These are phyloP conservation scores for Domatiomyces catenatus DNA, from an alignment of 2,329 filamentous ascomycete genomes.

Conservation along the genomic window DNA sequence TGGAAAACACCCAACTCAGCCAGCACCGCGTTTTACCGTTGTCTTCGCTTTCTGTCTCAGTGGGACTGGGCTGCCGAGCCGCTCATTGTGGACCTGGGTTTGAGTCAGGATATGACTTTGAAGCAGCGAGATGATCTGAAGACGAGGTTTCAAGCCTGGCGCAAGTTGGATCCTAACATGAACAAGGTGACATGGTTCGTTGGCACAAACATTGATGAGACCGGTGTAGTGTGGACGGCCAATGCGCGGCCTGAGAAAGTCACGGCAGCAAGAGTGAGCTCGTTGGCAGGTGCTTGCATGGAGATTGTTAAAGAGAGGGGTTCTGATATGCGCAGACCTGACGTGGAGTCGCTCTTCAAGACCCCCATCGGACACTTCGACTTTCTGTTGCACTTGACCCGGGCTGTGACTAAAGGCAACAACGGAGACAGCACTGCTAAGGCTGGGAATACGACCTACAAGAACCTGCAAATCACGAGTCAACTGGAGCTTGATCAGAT, in stretches of 20 bases:
- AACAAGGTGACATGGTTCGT: conserved; percentile 69
- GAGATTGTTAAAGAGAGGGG: conserved; percentile 42
- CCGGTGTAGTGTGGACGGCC: conserved; percentile 69
- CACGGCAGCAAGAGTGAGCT: conserved; percentile 67
- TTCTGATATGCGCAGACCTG: conserved; percentile 32
- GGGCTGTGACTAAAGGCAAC: not conserved
- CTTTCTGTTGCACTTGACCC: conserved; percentile 55
- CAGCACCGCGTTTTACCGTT: conserved; percentile 66
- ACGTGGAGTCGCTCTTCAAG: conserved; percentile 50
- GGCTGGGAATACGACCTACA: conserved; percentile 39
- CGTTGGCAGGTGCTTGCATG: conserved; percentile 61
- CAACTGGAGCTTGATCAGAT: conserved; percentile 29
- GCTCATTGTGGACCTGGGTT: conserved; percentile 57
- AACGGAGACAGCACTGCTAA: conserved; percentile 17
- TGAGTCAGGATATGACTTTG: conserved; percentile 43
- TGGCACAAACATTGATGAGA: conserved; percentile 61
- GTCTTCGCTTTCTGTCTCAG: conserved; percentile 59
- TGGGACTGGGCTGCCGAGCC: conserved; percentile 89
- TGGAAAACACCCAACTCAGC: conserved; percentile 64
- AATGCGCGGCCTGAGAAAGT: conserved; percentile 57
- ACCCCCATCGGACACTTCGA: conserved; percentile 65
- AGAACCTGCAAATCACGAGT: conserved; percentile 53
- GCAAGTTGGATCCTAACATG: conserved; percentile 76
- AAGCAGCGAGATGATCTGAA: conserved; percentile 24
- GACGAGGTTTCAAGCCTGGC: conserved; percentile 66